Evolutionary conservation across 163 green algal genomes (phyloP).

Genomic region (Prototheca cutis): DNA sequence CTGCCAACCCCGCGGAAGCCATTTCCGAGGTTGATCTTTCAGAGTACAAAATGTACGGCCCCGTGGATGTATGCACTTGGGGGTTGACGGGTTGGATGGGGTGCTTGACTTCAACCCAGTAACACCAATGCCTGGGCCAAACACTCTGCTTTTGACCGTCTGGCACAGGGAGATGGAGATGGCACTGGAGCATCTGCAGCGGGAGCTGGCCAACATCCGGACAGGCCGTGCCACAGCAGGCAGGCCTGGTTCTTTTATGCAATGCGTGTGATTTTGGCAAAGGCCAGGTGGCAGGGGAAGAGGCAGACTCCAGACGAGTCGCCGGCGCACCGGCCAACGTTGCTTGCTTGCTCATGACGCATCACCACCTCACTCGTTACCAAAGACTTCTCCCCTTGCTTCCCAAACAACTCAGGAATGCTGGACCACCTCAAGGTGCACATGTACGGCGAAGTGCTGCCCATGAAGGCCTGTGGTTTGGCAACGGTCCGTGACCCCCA

Average conservation of each 20-base stretch:
- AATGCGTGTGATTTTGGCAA: not conserved
- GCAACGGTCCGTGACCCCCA: slow-evolving; percentile 30
- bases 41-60: not conserved
- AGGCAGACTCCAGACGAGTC: not conserved
- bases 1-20: not conserved
- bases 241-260: not conserved
- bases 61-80: not conserved
- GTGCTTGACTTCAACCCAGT: too few relatives aligned
- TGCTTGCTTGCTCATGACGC: not conserved
- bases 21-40: slow-evolving; percentile 5
- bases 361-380: not conserved
- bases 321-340: not conserved
- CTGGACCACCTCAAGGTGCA: slow-evolving; percentile 40
- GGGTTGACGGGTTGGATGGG: not conserved
- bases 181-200: slow-evolving; percentile 23
- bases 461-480: slow-evolving; percentile 30
- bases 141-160: too few relatives aligned
- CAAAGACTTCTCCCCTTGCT: not conserved
- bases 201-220: slow-evolving; percentile 33
- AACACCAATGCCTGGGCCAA: too few relatives aligned
- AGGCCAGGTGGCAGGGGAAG: not conserved
- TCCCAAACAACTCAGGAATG: slow-evolving; percentile 21
- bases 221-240: slow-evolving; percentile 31
- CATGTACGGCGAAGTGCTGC: slow-evolving; percentile 34
- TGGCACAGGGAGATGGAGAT: slow-evolving; percentile 12